Percentiles rank a stretch among this genome's conserved stretches.
Conservation (phyloP, 495 filamentous ascomycete genomes). For the Hypoxylon lienhwacheense region DNA sequence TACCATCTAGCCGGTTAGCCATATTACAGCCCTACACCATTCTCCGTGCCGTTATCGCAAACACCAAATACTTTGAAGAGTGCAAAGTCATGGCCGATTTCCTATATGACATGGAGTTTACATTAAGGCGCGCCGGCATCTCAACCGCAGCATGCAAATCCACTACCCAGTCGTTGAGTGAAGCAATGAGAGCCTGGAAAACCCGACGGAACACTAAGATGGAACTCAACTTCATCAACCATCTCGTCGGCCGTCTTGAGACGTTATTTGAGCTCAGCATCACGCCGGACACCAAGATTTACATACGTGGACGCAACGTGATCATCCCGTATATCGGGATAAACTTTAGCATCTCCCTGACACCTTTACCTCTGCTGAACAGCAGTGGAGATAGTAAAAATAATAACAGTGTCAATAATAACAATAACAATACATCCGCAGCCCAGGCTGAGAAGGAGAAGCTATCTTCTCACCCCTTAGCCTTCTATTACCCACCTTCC, state of each 20-base stretch:
- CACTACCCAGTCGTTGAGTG: constrained; percentile 13
- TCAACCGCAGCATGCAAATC: constrained; percentile 29
- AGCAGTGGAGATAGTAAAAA: neutral
- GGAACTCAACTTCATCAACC: constrained; percentile 35
- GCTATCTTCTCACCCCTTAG: constrained; percentile 20
- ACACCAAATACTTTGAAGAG: constrained; percentile 28
- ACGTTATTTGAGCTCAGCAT: constrained; percentile 44
- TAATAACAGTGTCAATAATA: neutral
- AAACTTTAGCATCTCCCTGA: constrained; percentile 39
- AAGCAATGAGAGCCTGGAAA: neutral
- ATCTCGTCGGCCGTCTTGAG: constrained; percentile 30
- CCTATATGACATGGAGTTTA: constrained; percentile 28
- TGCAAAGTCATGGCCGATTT: constrained; percentile 20
- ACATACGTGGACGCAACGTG: constrained; percentile 36
- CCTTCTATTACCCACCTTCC: constrained; percentile 29
- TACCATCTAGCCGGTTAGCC: constrained; percentile 49
- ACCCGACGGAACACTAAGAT: constrained; percentile 29
- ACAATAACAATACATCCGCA: neutral
- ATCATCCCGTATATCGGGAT: constrained; percentile 35
- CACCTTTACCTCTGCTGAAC: constrained; percentile 16
- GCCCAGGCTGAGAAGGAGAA: constrained; percentile 8
- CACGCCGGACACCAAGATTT: constrained; percentile 41
- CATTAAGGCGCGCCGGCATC: constrained; percentile 34
- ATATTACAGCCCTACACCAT: constrained; percentile 35
- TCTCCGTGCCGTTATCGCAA: constrained; percentile 36